Base-by-base conservation (phyloP, 2,329 filamentous ascomycete genomes). In the Didymella sp. region DNA sequence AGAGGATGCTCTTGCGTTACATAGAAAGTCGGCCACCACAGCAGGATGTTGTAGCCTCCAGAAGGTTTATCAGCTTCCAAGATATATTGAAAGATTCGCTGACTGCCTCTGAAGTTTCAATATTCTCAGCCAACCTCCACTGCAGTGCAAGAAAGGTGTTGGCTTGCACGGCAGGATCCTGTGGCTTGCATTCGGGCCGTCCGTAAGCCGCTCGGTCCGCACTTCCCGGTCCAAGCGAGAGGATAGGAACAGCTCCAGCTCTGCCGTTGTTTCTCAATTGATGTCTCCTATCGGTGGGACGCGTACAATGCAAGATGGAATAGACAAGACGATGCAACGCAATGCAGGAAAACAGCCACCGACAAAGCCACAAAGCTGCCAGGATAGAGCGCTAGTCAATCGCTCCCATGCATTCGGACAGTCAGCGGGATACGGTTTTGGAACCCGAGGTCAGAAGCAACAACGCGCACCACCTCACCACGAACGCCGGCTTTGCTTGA, bases 131-230 rank as follows among this genome's bases (percentile, higher is more conserved):
- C n/a, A n/a, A n/a, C n/a, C n/a, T n/a, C n/a, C n/a, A n/a, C n/a
- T n/a, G n/a, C n/a, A n/a, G n/a, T n/a, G n/a, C n/a, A n/a, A n/a
- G n/a, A n/a, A n/a, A n/a, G n/a, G n/a, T 9, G 21, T 47, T 6
- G 30, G 44, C 15, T 30, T 30, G 48, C n/a, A n/a, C n/a, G 22
- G 6, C 31, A 44, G 48, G 48, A 44, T 51, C 19, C 30, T n/a
- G 48, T 51, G 48, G 48, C 49, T 28, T 38, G 17, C 31, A 1
- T 51, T 38, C 40, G 49, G 49, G 21, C 40, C 49, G 49, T n/a
- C 19, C 17, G n/a, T n/a, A n/a, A n/a, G n/a, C n/a, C n/a, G 19
- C 19, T 38, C 11, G 13, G 19, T 17, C 35, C 11, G 17, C 17
- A 38, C 19, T 38, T 38, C 33, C 33, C 33, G 33, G 12, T 19